A percentile compares a stretch with the other conserved stretches of the same genome.
These are phyloP conservation scores for Plasmopara viticola DNA, from an alignment of 352 stramenopile genomes.

Conservation along the genomic window DNA sequence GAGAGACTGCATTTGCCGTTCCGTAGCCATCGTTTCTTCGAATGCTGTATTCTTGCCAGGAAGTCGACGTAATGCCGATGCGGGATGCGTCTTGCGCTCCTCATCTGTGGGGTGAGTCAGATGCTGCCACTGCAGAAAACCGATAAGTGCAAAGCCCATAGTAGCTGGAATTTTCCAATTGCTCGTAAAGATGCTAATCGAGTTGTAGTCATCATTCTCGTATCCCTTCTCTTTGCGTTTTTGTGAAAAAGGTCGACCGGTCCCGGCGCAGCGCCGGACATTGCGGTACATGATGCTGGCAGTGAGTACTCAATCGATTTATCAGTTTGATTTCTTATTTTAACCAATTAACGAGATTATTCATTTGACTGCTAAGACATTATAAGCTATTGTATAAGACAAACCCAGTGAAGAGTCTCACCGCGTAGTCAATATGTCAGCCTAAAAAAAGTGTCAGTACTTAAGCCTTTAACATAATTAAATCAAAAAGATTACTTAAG, in stretches of 20 bases:
- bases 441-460: too few relatives aligned
- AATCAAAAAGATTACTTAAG: too few relatives aligned
- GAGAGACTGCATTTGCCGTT: conserved; percentile 62
- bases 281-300: neutral
- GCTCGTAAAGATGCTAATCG: conserved; percentile 17
- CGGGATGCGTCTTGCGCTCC: conserved; percentile 56
- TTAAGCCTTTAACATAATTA: too few relatives aligned
- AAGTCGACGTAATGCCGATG: conserved; percentile 38
- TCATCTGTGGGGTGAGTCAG: conserved; percentile 58
- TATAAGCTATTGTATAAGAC: too few relatives aligned
- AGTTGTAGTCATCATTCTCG: neutral
- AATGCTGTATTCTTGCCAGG: conserved; percentile 50
- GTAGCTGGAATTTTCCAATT: conserved; percentile 69
- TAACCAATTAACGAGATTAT: too few relatives aligned
- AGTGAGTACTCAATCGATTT: neutral
- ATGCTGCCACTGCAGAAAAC: conserved; percentile 63
- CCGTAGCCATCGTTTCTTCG: conserved; percentile 64
- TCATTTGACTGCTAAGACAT: too few relatives aligned
- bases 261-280: conserved; percentile 3
- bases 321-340: too few relatives aligned
- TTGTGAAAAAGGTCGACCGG: conserved; percentile 14
- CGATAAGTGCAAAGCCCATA: conserved; percentile 62
- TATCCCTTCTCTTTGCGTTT: neutral
- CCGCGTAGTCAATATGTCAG: too few relatives aligned
- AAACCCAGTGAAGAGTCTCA: too few relatives aligned